A percentile compares a stretch with the other conserved stretches of the same genome.
phyloP scores from a whole-genome alignment of 108 stramenopile species.

The Cyclotella cryptica region DNA sequence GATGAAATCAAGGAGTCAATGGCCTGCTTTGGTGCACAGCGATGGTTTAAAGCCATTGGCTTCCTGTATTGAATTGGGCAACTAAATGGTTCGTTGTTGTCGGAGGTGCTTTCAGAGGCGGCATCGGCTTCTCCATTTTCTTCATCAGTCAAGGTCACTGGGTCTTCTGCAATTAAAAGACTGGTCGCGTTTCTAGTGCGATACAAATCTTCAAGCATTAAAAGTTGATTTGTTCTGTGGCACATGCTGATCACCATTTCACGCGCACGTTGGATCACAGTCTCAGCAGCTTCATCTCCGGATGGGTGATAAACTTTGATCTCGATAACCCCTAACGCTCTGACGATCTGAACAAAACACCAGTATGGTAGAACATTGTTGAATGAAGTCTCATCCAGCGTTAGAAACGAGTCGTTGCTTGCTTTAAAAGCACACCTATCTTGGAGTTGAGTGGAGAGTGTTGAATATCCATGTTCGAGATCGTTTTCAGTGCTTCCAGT shows the following conservation, averaged over 20 bases:
- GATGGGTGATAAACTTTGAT: constrained; percentile 72
- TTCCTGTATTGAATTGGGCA: constrained; percentile 68
- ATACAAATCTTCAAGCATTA: constrained; percentile 73
- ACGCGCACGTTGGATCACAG: constrained; percentile 33
- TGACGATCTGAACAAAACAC: constrained; percentile 65
- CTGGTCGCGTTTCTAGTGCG: constrained; percentile 57
- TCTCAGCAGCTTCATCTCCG: constrained; percentile 56
- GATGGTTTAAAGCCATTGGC: constrained; percentile 59
- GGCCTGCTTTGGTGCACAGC: constrained; percentile 69
- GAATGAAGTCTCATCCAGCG: constrained; percentile 21
- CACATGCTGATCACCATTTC: constrained; percentile 36
- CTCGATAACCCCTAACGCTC: constrained; percentile 44
- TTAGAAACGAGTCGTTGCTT: constrained; percentile 30
- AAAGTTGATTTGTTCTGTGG: constrained; percentile 71
- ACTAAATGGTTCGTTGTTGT: constrained; percentile 39
- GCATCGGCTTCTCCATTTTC: constrained; percentile 2
- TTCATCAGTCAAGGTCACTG: constrained; percentile 4
- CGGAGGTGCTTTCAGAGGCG: constrained; percentile 2
- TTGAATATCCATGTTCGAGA: constrained; percentile 59
- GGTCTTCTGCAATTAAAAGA: constrained; percentile 55
- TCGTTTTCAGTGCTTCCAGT: constrained; percentile 62
- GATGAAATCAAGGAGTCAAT: constrained; percentile 61
- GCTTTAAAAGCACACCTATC: constrained; percentile 29
- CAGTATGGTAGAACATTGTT: constrained; percentile 54
- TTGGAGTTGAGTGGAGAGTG: constrained; percentile 33